phyloP scores from a whole-genome alignment of 2,329 filamentous ascomycete species.

The Knufia fluminis region DNA sequence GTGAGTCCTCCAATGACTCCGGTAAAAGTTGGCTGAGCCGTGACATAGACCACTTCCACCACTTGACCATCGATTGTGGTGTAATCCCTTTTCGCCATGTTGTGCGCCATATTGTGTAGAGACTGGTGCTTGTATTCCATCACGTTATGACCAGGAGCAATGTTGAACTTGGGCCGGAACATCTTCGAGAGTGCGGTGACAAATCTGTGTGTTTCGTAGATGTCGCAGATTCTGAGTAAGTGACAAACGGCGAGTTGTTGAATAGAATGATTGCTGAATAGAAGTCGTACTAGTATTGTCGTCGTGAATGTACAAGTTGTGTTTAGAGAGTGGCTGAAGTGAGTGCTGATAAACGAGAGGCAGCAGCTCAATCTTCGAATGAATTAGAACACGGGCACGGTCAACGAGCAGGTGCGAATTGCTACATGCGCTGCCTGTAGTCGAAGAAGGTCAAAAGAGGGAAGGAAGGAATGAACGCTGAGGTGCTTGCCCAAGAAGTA shows the following conservation, averaged over 20 bases:
- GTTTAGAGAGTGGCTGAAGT: conserved; percentile 15
- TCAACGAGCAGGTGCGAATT: conserved; percentile 8
- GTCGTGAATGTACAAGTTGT: conserved; percentile 1
- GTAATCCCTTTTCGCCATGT: conserved; percentile 16
- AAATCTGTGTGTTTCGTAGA: no score
- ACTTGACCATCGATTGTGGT: conserved; percentile 18
- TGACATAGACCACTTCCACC: conserved; percentile 41
- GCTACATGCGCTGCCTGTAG: conserved; percentile 11
- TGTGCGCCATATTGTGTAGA: conserved; percentile 18
- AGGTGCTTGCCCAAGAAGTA: conserved; percentile 11
- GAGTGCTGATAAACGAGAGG: conserved; percentile 30
- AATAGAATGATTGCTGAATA: not conserved
- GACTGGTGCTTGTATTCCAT: conserved; percentile 13
- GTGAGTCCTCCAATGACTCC: conserved; percentile 42
- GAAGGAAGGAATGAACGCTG: conserved; percentile 15
- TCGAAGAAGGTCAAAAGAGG: conserved; percentile 13
- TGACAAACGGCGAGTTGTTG: conserved; percentile 3
- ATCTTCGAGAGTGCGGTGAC: not conserved
- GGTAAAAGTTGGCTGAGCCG: conserved; percentile 43
- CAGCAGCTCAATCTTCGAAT: conserved; percentile 26
- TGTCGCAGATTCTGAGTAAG: not conserved
- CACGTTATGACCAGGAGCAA: not conserved
- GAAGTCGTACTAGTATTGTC: conserved; percentile 2
- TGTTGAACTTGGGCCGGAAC: not conserved
- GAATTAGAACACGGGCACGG: conserved; percentile 6